Conservation (phyloP, 139 green algal species). For the Tetradesmus lagerheimii region DNA sequence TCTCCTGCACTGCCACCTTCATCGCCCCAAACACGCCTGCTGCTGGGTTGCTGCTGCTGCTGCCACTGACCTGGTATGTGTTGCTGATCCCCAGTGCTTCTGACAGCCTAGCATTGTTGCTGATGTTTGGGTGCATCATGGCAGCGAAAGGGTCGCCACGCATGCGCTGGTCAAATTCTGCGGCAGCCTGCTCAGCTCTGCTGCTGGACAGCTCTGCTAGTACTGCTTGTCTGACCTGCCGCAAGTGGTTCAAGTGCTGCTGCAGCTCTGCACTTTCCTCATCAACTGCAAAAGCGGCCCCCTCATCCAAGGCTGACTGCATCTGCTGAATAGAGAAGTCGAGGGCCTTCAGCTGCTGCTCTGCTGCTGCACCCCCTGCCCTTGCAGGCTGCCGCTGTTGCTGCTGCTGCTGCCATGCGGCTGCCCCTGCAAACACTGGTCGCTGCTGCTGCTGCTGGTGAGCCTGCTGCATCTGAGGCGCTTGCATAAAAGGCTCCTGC, state of each 20-base stretch:
- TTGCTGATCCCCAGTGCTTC: neutral
- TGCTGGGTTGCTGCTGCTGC: neutral
- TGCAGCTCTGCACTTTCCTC: neutral
- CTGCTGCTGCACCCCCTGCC: neutral
- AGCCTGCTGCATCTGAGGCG: neutral
- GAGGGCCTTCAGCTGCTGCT: neutral
- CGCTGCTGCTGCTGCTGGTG: slow-evolving; percentile 7
- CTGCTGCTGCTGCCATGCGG: neutral
- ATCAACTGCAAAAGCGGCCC: neutral
- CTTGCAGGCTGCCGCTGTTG: neutral
- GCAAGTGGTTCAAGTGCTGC: neutral
- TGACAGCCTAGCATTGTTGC: neutral
- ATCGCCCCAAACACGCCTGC: neutral
- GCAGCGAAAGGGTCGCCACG: neutral
- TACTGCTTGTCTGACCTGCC: neutral
- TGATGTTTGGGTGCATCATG: neutral
- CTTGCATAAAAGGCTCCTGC: neutral
- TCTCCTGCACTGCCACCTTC: neutral
- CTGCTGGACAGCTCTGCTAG: neutral
- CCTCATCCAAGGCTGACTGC: neutral
- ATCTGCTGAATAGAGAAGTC: neutral
- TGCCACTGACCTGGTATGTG: neutral
- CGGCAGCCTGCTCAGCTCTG: neutral
- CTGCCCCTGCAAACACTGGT: neutral
- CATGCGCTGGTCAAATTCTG: neutral